Base-by-base conservation (phyloP, 1,139 yeast species). In the Chernovozyma sophiae-reginae region DNA sequence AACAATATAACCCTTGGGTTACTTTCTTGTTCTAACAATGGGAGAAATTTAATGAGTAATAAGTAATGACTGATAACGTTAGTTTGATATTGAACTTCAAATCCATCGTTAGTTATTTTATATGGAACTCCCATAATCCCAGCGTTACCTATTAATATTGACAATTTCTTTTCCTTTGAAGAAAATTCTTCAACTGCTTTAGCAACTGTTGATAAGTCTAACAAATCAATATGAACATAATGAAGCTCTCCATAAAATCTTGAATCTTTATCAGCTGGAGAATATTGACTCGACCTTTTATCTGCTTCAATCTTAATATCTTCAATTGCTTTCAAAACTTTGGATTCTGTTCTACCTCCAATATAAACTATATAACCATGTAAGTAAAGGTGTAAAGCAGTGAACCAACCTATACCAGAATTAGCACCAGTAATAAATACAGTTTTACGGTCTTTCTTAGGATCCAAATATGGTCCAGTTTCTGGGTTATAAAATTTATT, bases 381-480 rank as follows among this genome's bases (percentile, higher is more conserved):
- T 37, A 85, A 62, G 51, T 81, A 85, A 11, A 87, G 67, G 50
- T 86, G 94, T 16, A 86, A 61, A 3, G 76, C 85, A 0, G 94
- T 82, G 54, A 66, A 83, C 69, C 79, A 85, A 4, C 96, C 96
- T 17, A 85, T 72, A 0, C 95, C 95, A 32, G 82, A 72, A 51
- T 81, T 84, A 4, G 89, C 95, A 1, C 95, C 95, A 0, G 94
- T 82, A 23, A 86, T 77, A 5, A 86, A 58, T 0, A 83, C 89
- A 2, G 83, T 81, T 40, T 76, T 65, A 20, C 84, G 65, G 16
- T 72, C 73, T 11, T 31, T 42, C 4, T 41, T 34, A 0, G 77
- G 76, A 40, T 71, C 55, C 25, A 55, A 48, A 46, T 67, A 72
- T 1, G 71, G 70, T 8, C 67, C 60, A 1, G 55, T 40, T 14